These are phyloP conservation scores for Leccinellum albellum DNA, from an alignment of 768 basidiomycete genomes.

Conservation along the genomic window DNA sequence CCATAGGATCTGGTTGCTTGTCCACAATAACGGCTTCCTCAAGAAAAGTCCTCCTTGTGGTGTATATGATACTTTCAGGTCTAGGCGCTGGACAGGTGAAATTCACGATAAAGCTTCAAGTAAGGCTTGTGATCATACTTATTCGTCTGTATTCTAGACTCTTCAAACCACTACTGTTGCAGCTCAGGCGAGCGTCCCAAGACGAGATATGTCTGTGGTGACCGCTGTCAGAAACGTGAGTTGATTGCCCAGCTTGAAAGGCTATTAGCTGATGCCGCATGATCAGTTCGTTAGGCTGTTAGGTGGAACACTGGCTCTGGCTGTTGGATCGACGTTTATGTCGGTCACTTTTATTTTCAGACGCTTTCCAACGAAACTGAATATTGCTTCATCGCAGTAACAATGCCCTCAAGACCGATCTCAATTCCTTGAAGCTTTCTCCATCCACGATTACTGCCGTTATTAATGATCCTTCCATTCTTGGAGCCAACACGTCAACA, in stretches of 20 bases:
- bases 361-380: not conserved
- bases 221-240: conserved; percentile 62
- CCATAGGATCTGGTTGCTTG: conserved; percentile 66
- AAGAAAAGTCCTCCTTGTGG: conserved; percentile 46
- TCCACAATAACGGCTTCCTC: conserved; percentile 56
- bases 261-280: not conserved
- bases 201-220: conserved; percentile 74
- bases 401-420: conserved; percentile 44
- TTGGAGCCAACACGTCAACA: conserved; percentile 30
- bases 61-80: conserved; percentile 60
- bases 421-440: conserved; percentile 37
- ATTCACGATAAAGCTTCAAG: conserved; percentile 3
- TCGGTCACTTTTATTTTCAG: conserved; percentile 22
- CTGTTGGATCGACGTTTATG: conserved; percentile 59
- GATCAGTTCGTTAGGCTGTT: conserved; percentile 61
- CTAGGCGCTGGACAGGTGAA: conserved; percentile 57
- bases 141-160: conserved; percentile 33
- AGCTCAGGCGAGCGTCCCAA: conserved; percentile 65
- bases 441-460: conserved; percentile 38
- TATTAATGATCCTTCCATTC: conserved; percentile 46
- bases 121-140: not conserved
- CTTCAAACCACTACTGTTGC: conserved; percentile 66
- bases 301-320: conserved; percentile 66
- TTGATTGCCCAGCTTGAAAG: not conserved
- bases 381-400: conserved; percentile 28